Evolutionary conservation across 495 filamentous ascomycete genomes (phyloP), one percentile per base, ranked within the genome.

Genomic region (Symbiotaphrina buchneri): DNA sequence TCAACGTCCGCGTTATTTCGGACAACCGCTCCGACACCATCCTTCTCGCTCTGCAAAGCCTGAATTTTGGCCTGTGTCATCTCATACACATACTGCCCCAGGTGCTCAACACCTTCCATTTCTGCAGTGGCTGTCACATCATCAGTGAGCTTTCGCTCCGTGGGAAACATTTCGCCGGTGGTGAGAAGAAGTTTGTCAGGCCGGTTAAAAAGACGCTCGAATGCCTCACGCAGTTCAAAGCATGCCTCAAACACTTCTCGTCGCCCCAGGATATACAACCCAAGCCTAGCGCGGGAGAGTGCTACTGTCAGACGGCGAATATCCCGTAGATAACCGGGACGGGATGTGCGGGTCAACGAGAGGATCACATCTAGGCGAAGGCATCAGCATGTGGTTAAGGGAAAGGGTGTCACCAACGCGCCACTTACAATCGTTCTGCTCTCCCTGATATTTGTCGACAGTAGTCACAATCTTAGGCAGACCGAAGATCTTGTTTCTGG

Each of bases 401-500:
- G n/a, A n/a, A n/a, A n/a, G n/a, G n/a, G n/a, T n/a, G n/a, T n/a
- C n/a, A n/a, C n/a, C n/a, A n/a, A n/a, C n/a, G n/a, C n/a, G n/a
- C n/a, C n/a, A n/a, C 78, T 66, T 55, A 90, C 82, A 95, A 44
- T 94, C 87, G 52, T 95, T 99, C 55, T 99, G 87, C 59, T 95
- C 90, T 40, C 87, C 87, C 56, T 99, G 87, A 42, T 94, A 99
- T 49, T 90, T 91, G 52, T 99, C 87, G 33, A 99, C 90, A 11
- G 90, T 95, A 1, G 76, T 79, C 17, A 99, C 81, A 28, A 77
- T 71, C 47, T 73, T 75, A 23, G 87, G 87, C 54, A 93, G 53
- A 7, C 90, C 84, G 53, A 99, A 99, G 18, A 99, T 52, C 2
- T 68, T 51, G 39, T 77, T 90, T 43, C 68, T 76, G 6, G 65